Evolutionary conservation across 129 eudicot genomes (phyloP).

Genomic region (Oenanthe sinensis): DNA sequence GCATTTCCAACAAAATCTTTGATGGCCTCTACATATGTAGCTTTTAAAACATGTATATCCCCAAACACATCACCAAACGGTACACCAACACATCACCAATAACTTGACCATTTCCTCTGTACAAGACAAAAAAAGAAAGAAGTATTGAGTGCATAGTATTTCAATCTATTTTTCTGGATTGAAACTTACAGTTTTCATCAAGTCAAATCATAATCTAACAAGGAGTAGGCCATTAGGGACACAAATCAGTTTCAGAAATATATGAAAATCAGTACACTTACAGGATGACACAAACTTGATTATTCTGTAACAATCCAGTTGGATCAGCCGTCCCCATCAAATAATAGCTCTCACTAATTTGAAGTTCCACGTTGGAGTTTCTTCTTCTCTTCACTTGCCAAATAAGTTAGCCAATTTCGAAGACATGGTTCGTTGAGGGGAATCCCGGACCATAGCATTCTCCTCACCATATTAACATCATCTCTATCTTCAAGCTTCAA

Average conservation of each 20-base stretch:
- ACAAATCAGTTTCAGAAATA: background rate
- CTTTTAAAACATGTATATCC: slow-evolving; percentile 52
- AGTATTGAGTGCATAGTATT: background rate
- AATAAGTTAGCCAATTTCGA: slow-evolving; percentile 29
- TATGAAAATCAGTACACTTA: slow-evolving; percentile 22
- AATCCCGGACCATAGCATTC: slow-evolving; percentile 46
- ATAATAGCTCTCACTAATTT: slow-evolving; percentile 60
- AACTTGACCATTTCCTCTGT: slow-evolving; percentile 65
- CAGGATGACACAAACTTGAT: slow-evolving; percentile 74
- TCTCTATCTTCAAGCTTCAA: slow-evolving; percentile 29
- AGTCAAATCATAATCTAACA: background rate
- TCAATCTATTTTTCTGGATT: background rate
- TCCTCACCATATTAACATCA: slow-evolving; percentile 25
- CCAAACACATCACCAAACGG: slow-evolving; percentile 64
- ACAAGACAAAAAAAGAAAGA: background rate
- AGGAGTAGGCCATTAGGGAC: background rate
- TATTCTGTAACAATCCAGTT: slow-evolving; percentile 34
- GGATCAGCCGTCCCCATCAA: slow-evolving; percentile 87
- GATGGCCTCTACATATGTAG: slow-evolving; percentile 39
- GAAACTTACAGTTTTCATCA: background rate
- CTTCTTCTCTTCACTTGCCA: slow-evolving; percentile 34
- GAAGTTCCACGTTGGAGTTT: slow-evolving; percentile 53
- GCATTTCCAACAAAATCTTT: slow-evolving; percentile 52
- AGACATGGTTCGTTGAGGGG: slow-evolving; percentile 59
- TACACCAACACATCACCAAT: slow-evolving; percentile 66